phyloP scores from a whole-genome alignment of 2,329 filamentous ascomycete genomes.

The Fonsecaea erecta region DNA sequence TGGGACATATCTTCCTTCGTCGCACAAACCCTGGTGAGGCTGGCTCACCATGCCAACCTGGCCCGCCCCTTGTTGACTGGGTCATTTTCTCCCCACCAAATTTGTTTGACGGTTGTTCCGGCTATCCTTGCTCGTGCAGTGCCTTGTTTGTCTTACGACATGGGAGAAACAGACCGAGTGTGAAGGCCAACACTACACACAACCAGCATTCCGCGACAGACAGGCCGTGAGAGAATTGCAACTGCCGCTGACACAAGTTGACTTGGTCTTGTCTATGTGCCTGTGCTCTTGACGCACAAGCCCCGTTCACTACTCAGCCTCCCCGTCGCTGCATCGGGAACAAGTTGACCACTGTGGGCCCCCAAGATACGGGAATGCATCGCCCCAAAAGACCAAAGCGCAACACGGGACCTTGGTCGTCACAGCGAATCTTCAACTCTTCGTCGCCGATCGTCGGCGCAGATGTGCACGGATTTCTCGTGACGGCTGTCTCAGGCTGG shows the following conservation, averaged over 20 bases:
- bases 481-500: slow-evolving; percentile 32
- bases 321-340: neutral
- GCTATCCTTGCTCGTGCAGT: neutral
- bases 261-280: neutral
- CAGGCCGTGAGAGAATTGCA: neutral
- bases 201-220: neutral
- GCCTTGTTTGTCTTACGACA: neutral
- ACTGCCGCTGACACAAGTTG: neutral
- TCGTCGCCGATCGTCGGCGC: slow-evolving; percentile 30
- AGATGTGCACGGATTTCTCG: slow-evolving; percentile 34
- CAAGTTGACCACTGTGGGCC: neutral
- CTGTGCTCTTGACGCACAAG: neutral
- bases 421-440: slow-evolving; percentile 29
- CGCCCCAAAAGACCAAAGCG: slow-evolving; percentile 16
- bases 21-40: slow-evolving; percentile 1
- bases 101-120: slow-evolving; percentile 4
- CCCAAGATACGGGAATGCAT: slow-evolving; percentile 11
- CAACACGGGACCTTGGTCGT: slow-evolving; percentile 29
- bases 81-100: neutral
- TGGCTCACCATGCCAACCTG: slow-evolving; percentile 7
- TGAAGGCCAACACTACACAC: neutral
- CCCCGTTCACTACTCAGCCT: neutral
- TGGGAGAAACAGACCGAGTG: neutral
- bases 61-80: neutral
- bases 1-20: no score